Percentiles rank a stretch among this genome's conserved stretches.
These are phyloP conservation scores for Geum urbanum DNA, from an alignment of 306 rosid genomes.

Conservation along the genomic window DNA sequence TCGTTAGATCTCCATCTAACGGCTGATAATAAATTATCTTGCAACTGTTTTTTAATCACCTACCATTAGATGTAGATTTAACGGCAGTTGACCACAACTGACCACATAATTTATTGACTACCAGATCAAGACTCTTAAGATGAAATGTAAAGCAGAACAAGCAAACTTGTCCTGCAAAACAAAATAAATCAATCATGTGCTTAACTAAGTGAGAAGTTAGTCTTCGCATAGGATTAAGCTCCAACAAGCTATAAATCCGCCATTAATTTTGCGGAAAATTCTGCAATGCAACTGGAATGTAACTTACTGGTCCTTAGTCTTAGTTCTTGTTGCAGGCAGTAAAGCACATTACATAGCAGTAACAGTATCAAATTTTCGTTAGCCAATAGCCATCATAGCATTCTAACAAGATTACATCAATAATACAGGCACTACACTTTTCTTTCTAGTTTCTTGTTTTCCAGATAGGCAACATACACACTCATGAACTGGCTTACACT, in stretches of 20 bases:
- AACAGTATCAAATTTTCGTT: background rate
- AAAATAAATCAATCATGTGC: slow-evolving; percentile 11
- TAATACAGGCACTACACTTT: background rate
- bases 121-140: no score
- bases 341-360: background rate
- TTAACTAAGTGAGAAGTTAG: slow-evolving; percentile 21
- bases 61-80: no score
- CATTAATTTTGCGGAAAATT: no score
- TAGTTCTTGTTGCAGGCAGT: background rate
- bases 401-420: background rate
- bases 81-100: no score
- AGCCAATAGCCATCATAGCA: background rate
- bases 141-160: background rate
- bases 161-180: background rate
- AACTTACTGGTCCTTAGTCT: background rate
- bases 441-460: background rate
- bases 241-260: background rate
- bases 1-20: no score
- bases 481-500: background rate
- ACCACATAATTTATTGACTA: no score
- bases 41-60: no score
- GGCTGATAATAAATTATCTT: no score
- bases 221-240: slow-evolving; percentile 39
- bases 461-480: background rate
- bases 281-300: background rate